Evolutionary conservation across 2,329 filamentous ascomycete species (phyloP).

Genomic region (Paecilomyces variotii): DNA sequence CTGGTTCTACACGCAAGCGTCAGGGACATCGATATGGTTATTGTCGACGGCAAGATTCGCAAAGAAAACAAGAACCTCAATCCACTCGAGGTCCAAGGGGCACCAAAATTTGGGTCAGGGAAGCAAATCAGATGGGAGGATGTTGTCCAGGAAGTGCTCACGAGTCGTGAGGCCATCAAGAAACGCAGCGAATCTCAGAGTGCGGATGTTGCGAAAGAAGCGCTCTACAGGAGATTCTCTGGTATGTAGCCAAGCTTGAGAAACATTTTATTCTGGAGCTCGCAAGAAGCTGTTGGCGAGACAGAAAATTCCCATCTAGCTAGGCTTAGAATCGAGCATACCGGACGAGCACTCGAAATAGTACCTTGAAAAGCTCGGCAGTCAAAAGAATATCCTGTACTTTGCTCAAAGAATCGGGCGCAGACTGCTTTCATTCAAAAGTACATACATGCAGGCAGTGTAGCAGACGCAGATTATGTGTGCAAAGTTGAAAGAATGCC

Average conservation of each 20-base stretch:
- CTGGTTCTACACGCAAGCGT: constrained; percentile 44
- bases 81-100: background rate
- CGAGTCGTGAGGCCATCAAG: background rate
- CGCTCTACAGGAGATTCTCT: background rate
- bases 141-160: background rate
- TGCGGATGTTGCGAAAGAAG: background rate
- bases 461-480: too few species aligned
- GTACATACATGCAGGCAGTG: too few species aligned
- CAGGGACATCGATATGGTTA: constrained; percentile 36
- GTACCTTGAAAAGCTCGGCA: too few species aligned
- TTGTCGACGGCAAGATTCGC: constrained; percentile 36
- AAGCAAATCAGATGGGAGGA: background rate
- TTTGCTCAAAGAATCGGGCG: too few species aligned
- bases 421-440: too few species aligned
- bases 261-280: too few species aligned
- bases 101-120: background rate
- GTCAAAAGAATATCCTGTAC: too few species aligned
- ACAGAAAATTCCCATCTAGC: too few species aligned
- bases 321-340: too few species aligned
- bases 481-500: too few species aligned
- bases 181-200: background rate
- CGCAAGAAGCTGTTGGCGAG: too few species aligned
- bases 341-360: too few species aligned
- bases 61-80: constrained; percentile 22
- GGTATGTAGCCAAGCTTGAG: background rate